Percentiles rank a stretch among this genome's conserved stretches.
Conservation (phyloP, 306 rosid species). For the Rosa chinensis region DNA sequence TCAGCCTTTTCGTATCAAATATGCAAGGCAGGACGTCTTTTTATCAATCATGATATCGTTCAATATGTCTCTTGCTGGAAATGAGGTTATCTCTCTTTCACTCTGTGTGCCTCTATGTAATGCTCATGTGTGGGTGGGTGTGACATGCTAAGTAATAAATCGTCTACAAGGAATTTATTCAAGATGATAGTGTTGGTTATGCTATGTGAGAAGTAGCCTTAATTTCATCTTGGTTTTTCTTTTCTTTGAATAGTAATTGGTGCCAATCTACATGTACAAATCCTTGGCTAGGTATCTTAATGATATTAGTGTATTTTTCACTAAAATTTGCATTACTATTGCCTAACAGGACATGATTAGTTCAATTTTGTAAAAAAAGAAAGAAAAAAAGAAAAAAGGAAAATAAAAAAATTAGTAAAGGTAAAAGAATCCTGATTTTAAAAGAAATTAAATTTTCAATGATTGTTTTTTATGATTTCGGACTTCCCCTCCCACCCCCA, state of each 20-base stretch:
- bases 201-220: slow-evolving; percentile 1
- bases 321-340: neutral
- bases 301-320: neutral
- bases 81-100: slow-evolving; percentile 52
- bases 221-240: neutral
- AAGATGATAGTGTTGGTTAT: neutral
- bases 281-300: neutral
- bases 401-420: neutral
- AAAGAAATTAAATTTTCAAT: neutral
- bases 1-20: slow-evolving; percentile 83
- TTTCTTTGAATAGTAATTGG: neutral
- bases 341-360: neutral
- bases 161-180: neutral
- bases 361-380: neutral
- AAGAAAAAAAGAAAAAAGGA: neutral
- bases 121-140: neutral
- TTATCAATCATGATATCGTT: slow-evolving; percentile 82
- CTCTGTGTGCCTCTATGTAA: neutral
- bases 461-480: neutral
- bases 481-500: neutral
- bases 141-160: neutral
- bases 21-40: slow-evolving; percentile 80
- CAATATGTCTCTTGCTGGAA: slow-evolving; percentile 50
- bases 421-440: neutral
- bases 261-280: neutral